Base-by-base conservation (phyloP, 2,329 filamentous ascomycete genomes). In the Macrophomina pseudophaseolina region DNA sequence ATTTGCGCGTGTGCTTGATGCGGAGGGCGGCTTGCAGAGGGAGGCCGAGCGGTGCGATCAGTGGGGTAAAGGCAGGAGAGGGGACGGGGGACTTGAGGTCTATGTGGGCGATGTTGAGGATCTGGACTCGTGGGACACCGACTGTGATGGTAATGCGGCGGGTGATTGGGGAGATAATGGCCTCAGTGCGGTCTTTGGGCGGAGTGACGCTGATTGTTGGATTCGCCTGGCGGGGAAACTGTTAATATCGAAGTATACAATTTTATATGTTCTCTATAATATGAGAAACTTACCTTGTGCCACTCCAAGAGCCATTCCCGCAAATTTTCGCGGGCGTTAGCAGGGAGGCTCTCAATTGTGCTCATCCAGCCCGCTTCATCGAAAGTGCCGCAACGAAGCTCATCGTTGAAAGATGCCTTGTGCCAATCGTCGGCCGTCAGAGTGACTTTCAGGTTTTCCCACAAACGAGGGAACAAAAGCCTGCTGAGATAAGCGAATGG, bases 91-190 rank as follows among this genome's bases (percentile, higher is more conserved):
- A 67, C 9, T 83, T 59, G 51, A 92, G 78, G 33, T 82, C 81
- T 33, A 94, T 84, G 63, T 91, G 88, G 2, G 91, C 90, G 0
- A 91, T 96, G 77, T 97, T 91, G 0, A 98, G 87, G 23, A 97
- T 87, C 56, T 92, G 88, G 1, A 97, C 84, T 1, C 90, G 89
- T 0, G 94, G 94, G 1, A 99, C 88, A 67, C 97, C 93, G 14
- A 99, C 94, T 0, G 94, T 92, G 64, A 99, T 96, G 35, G 91
- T 83, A 71, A 99, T 94, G 12, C 88, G 89, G 23, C 85, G 85
- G 81, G 28, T 75, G 7, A 72, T 59, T 32, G 77, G 74, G 48
- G 72, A 3, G 73, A 76, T 38, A 66, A 69, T 52, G 73, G 65
- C 72, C 3, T 74, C 73, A 68, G 46, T 79, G 72, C 5, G 40